Base-by-base conservation (phyloP, 139 green algal genomes). In the Nannochloris sp. region DNA sequence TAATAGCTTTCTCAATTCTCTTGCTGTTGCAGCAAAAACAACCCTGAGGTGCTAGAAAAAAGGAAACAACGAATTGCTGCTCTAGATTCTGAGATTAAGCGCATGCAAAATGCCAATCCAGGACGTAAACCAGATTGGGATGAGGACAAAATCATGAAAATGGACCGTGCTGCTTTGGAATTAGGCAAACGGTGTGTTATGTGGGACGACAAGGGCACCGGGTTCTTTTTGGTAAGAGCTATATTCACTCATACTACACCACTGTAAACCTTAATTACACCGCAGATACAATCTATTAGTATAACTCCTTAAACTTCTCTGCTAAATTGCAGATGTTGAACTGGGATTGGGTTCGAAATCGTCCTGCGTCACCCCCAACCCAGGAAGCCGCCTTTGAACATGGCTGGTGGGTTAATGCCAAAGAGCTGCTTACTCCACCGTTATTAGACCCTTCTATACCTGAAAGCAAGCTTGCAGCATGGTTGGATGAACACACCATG, bases 341-440 rank as follows among this genome's bases (percentile, higher is more conserved):
- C 9, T 77, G 70, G 70, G 70, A 77, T 46, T 77, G 70, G 70
- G 29, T 64, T 32, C 3, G 3, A 38, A 77, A 77, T 57, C n/a
- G n/a, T 9, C 64, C 70, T n/a, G 32, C 33, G 1, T 12, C 7
- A 66, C 6, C 31, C 38, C 25, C 31, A 23, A 27, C 6, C 3
- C 1, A 24, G 37, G 36, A 32, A 44, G 15, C 19, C 9, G 10
- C 23, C 12, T 24, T 25, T 30, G 30, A 60, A 23, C 62, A 27
- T 25, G 70, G 70, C 24, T 76, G 70, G 70, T 76, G 27, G 10
- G 45, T 4, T 24, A 72, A 68, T 64, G 47, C 64, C 10, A 27
- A 19, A 8, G 30, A 35, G 9, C 56, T 77, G 12, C 8, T 77
- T 15, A n/a, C 19, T 6, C 34, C 29, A 29, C 70, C 70, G 4